Conservation (phyloP, 208 protist genomes). For the Crithidia thermophila region DNA sequence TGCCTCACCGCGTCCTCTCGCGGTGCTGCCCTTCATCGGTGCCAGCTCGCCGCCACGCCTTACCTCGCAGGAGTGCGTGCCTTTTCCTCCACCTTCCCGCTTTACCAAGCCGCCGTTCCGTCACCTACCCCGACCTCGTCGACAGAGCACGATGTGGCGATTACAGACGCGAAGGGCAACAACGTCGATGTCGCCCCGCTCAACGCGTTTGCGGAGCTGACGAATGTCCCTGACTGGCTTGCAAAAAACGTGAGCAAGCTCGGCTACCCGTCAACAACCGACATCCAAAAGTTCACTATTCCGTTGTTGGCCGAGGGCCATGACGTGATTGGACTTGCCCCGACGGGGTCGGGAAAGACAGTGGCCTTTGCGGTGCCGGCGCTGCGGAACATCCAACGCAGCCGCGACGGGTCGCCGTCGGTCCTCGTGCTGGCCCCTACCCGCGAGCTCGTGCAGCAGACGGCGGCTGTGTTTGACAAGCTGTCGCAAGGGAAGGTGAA, state of each 20-base stretch:
- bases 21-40: background rate
- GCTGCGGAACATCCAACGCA: slow-evolving; percentile 50
- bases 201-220: slow-evolving; percentile 60
- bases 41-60: background rate
- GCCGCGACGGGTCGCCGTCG: slow-evolving; percentile 53
- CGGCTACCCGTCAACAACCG: slow-evolving; percentile 72
- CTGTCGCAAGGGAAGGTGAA: slow-evolving; percentile 54
- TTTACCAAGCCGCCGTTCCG: background rate
- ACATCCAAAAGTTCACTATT: slow-evolving; percentile 91
- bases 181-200: slow-evolving; percentile 62
- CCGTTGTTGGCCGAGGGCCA: slow-evolving; percentile 84
- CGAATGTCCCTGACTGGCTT: slow-evolving; percentile 64
- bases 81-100: background rate
- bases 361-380: slow-evolving; percentile 98
- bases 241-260: slow-evolving; percentile 51
- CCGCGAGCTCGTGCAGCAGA: slow-evolving; percentile 98
- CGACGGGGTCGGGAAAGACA: slow-evolving; percentile 99
- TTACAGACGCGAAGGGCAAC: slow-evolving; percentile 53
- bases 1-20: background rate
- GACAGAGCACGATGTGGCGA: slow-evolving; percentile 46
- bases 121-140: background rate
- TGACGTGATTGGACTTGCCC: slow-evolving; percentile 97
- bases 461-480: slow-evolving; percentile 95
- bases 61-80: background rate
- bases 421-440: slow-evolving; percentile 98